Evolutionary conservation across 345 rosid genomes (phyloP), one percentile per base, ranked within the genome.

Genomic region (Physaria fendleri): DNA sequence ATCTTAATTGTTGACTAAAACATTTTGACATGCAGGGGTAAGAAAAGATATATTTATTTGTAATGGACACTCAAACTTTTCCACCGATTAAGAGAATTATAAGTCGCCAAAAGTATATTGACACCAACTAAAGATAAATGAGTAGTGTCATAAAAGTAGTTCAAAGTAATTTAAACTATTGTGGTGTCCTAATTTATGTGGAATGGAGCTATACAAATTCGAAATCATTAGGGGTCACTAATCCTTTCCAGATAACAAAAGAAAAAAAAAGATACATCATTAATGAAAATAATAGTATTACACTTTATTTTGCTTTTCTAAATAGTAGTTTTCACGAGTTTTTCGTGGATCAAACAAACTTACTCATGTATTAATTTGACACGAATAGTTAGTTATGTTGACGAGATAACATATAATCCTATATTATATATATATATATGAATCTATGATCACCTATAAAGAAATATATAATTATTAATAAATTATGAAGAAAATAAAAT

Each of bases 191-290:
- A n/a, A 34, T 34, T 34, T 1, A 7, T 37, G 6, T 29, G 10
- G 30, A 29, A 30, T 63, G 40, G 43, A 52, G 55, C 53, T 60
- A 53, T 42, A 34, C 27, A 23, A 32, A 43, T 41, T 61, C 13
- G 17, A 63, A 25, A 15, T 4, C 29, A 39, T 5, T 13, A 7
- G 13, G 46, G 23, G 11, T 27, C 27, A 27, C 56, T 17, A 49
- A 18, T 38, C n/a, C 22, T 44, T 52, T 47, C 25, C 37, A 32
- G 28, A 8, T 32, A 52, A 53, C 11, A 30, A 33, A 64, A 18
- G 24, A 10, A 34, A 46, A 10, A 34, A 46, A 60, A 23, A 11
- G 2, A 5, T 22, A 6, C 2, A 45, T 27, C 18, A 6, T n/a
- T n/a, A n/a, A n/a, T n/a, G n/a, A 60, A 58, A 43, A 30, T 6